Base-by-base conservation (phyloP, 1,139 yeast species). In the Magnusiomyces magnusii region DNA sequence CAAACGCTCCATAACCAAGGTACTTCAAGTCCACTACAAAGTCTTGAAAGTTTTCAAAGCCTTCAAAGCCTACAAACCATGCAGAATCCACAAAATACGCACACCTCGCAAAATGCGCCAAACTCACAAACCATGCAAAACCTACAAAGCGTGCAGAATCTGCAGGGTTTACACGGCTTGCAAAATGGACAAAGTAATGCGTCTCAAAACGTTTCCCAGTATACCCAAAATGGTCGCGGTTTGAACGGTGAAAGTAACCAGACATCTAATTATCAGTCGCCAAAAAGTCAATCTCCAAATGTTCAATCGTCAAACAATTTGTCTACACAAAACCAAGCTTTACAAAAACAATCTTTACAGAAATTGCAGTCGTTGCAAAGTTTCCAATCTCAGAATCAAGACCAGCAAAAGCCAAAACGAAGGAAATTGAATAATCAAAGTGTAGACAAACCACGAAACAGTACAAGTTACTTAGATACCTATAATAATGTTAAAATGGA, bases 401-500 rank as follows among this genome's bases (percentile, higher is more conserved):
- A 31, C 36, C 10, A 7, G 36, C 36, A 31, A 13, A 7, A 7
- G 13, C 36, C 7, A 31, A 31, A 31, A 13, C 36, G 36, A 7
- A 31, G 36, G 13, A 31, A 31, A 31, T 31, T 31, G 13, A 31
- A 31, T n/a, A n/a, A n/a, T n/a, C n/a, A n/a, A n/a, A n/a, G n/a
- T 13, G 36, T 13, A 13, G 36, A 31, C 36, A 31, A 31, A 13
- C 36, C 7, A 31, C 36, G 44, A 39, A 47, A 47, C 28, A 17
- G 17, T 42, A 9, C 28, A 3, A 47, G 19, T 47, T 23, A 47
- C 28, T 47, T 47, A 27, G 24, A 50, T 52, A 19, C 17, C 42
- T 21, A 23, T 51, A 28, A 52, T 51, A 31, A 39, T 55, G 23
- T 31, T 51, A 44, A 39, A 52, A 47, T 64, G 68, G 51, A 71